Percentiles rank a stretch among this genome's conserved stretches.
phyloP scores from a whole-genome alignment of 805 yeast species.

The Debaryomyces maramus region DNA sequence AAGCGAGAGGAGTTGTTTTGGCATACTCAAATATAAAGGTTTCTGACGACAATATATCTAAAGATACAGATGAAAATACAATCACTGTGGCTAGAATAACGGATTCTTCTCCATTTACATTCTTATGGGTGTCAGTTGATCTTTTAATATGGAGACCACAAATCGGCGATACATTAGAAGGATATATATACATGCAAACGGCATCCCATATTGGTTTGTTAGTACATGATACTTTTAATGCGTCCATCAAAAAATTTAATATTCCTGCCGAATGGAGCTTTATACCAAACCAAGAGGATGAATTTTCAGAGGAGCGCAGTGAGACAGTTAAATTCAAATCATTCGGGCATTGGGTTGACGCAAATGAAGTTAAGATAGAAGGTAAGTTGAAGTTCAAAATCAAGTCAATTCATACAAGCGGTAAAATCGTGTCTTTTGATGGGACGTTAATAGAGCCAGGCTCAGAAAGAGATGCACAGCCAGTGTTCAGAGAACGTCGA shows the following conservation, averaged over 20 bases:
- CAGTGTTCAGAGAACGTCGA: slow-evolving; percentile 47
- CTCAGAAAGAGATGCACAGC: slow-evolving; percentile 52
- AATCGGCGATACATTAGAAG: slow-evolving; percentile 84
- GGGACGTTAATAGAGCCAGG: slow-evolving; percentile 77
- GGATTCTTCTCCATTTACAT: slow-evolving; percentile 83
- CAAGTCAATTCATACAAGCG: slow-evolving; percentile 70
- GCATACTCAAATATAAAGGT: slow-evolving; percentile 70
- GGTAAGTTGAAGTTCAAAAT: slow-evolving; percentile 81
- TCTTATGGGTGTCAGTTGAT: slow-evolving; percentile 82
- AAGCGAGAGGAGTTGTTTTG: slow-evolving; percentile 79
- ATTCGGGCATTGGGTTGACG: slow-evolving; percentile 88
- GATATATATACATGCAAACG: slow-evolving; percentile 86
- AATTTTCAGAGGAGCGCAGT: slow-evolving; percentile 23
- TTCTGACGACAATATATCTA: slow-evolving; percentile 38
- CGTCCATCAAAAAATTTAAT: slow-evolving; percentile 78
- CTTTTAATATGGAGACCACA: slow-evolving; percentile 88
- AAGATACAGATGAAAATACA: slow-evolving; percentile 39
- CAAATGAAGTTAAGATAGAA: slow-evolving; percentile 67
- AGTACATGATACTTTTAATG: slow-evolving; percentile 92
- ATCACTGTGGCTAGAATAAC: slow-evolving; percentile 64
- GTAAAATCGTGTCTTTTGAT: slow-evolving; percentile 80
- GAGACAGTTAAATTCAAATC: slow-evolving; percentile 45
- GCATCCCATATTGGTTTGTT: slow-evolving; percentile 92
- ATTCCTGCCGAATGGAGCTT: slow-evolving; percentile 89
- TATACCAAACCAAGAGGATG: slow-evolving; percentile 75